Conservation (phyloP, 768 basidiomycete genomes). For the Erythrobasidium yunnanense region DNA sequence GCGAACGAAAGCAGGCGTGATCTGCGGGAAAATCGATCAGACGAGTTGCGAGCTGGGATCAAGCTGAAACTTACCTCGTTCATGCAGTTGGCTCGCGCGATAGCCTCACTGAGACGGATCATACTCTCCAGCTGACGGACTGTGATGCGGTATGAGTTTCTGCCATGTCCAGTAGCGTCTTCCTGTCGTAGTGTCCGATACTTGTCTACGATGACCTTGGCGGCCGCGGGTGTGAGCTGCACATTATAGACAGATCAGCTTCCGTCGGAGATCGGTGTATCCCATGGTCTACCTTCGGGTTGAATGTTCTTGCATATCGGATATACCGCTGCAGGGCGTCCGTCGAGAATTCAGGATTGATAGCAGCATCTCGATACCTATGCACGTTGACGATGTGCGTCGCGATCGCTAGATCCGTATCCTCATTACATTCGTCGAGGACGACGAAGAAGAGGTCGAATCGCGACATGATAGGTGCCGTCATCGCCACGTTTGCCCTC, state of each 20-base stretch:
- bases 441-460: constrained; percentile 98
- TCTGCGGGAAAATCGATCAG: constrained; percentile 50
- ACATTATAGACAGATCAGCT: neutral
- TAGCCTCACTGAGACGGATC: constrained; percentile 94
- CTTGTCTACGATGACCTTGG: constrained; percentile 86
- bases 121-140: constrained; percentile 96
- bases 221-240: constrained; percentile 83
- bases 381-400: constrained; percentile 97
- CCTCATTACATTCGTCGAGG: constrained; percentile 89
- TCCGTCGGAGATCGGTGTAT: neutral
- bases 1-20: constrained; percentile 82
- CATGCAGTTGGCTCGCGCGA: constrained; percentile 91
- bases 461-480: constrained; percentile 95
- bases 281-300: constrained; percentile 64
- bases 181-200: constrained; percentile 85
- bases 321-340: constrained; percentile 95
- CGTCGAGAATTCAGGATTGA: constrained; percentile 92
- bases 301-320: constrained; percentile 91
- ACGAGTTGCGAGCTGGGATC: neutral
- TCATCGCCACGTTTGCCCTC: constrained; percentile 90
- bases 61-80: constrained; percentile 54
- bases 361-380: constrained; percentile 84
- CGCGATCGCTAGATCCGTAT: constrained; percentile 82
- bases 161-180: constrained; percentile 72
- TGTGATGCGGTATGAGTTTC: constrained; percentile 92